Conservation (phyloP, 2,329 filamentous ascomycete species). For the Byssothecium circinans region DNA sequence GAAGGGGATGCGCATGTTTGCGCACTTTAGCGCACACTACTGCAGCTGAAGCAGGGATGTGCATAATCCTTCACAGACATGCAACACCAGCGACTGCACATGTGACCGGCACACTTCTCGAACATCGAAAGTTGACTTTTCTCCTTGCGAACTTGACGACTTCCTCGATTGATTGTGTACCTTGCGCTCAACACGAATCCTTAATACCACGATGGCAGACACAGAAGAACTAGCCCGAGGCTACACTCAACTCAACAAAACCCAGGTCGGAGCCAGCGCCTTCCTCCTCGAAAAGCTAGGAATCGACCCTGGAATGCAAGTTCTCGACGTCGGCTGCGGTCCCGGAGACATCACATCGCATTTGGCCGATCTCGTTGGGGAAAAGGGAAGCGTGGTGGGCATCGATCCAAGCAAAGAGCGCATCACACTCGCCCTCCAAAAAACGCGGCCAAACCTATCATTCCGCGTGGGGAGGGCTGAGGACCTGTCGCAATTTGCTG, state of each 20-base stretch:
- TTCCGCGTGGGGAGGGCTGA: constrained; percentile 27
- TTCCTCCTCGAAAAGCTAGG: constrained; percentile 26
- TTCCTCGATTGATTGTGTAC: too few species aligned
- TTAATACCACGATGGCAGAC: constrained; percentile 11
- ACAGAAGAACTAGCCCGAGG: constrained; percentile 29
- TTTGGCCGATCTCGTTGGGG: constrained; percentile 23
- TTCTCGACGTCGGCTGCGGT: constrained; percentile 42
- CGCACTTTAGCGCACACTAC: too few species aligned
- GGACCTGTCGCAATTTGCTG: constrained; percentile 25
- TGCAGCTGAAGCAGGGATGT: too few species aligned
- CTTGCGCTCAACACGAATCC: background rate
- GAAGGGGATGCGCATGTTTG: too few species aligned
- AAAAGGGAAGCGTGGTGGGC: constrained; percentile 16
- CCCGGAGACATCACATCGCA: constrained; percentile 34
- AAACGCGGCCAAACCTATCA: constrained; percentile 10
- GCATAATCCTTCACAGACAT: too few species aligned
- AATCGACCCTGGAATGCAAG: constrained; percentile 17
- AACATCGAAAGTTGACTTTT: too few species aligned
- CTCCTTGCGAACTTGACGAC: too few species aligned
- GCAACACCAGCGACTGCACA: too few species aligned
- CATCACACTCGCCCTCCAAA: constrained; percentile 9
- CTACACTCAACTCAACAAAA: background rate
- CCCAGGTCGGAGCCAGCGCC: background rate
- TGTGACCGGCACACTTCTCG: too few species aligned
- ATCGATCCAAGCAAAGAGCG: constrained; percentile 43